phyloP scores from a whole-genome alignment of 1,139 yeast species.

The Suhomyces wounanorum region DNA sequence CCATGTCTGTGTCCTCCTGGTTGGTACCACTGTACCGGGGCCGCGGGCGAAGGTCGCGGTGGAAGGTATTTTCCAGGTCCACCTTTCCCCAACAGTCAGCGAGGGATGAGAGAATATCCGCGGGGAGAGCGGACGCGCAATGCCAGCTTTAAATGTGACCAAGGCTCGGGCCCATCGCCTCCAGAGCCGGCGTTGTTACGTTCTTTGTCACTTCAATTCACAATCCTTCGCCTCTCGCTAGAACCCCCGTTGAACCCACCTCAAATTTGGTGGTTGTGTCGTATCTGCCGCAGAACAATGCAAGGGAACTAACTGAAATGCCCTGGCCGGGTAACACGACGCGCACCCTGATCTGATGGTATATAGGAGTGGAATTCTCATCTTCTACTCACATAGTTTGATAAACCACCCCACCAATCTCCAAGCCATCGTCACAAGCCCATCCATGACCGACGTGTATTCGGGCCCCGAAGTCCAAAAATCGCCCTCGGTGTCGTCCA shows the following conservation, averaged over 20 bases:
- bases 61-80: too few relatives aligned
- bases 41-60: too few relatives aligned
- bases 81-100: too few relatives aligned
- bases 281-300: constrained; percentile 4
- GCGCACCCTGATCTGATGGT: constrained; percentile 2
- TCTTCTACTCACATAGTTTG: background rate
- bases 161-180: background rate
- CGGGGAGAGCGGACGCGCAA: too few relatives aligned
- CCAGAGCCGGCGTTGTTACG: background rate
- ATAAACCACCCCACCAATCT: background rate
- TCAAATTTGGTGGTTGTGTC: background rate
- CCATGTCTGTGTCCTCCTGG: too few relatives aligned
- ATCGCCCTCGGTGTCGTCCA: constrained; percentile 25
- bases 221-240: background rate
- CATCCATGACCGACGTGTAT: constrained; percentile 1
- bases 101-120: too few relatives aligned
- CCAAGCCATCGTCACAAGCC: background rate
- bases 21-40: too few relatives aligned
- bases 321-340: constrained; percentile 8
- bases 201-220: background rate
- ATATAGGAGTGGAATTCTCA: constrained; percentile 1
- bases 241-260: background rate
- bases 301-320: constrained; percentile 3
- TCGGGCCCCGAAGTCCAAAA: constrained; percentile 4
- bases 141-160: too few relatives aligned